Evolutionary conservation across 2,329 filamentous ascomycete species (phyloP), one percentile per base, ranked within the genome.

Genomic region (Diaporthe capsici): DNA sequence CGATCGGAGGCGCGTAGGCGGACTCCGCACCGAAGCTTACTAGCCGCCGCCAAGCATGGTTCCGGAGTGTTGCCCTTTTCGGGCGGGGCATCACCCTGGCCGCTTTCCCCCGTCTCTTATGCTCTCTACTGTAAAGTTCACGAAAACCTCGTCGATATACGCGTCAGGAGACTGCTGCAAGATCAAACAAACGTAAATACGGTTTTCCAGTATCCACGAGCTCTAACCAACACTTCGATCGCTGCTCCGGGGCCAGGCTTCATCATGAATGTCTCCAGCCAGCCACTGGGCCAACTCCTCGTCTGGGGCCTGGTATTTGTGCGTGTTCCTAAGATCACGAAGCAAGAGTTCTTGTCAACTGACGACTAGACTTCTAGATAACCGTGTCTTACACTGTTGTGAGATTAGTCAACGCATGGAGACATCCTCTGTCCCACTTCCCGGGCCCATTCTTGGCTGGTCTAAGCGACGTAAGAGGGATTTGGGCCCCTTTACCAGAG

Each of bases 341-440:
- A 31, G 10, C 17, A n/a, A 39, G 7, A 7, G 1, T 15, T 28
- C 9, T 3, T 3, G 5, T 42, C 7, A 2, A 70, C 55, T 71
- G 22, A 60, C 34, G 12, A 25, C 13, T 22, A 28, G 9, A 20
- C 13, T 12, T 60, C 4, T 37, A 71, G 51, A 4, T 34, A 2
- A 9, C 28, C 22, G 68, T 71, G n/a, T 49, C 39, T 60, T 60
- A 60, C 39, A 37, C 42, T 49, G 2, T 71, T 20, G 22, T 22
- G n/a, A 71, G 20, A 25, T n/a, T 44, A 20, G 20, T 71, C 13
- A 58, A 17, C 10, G 42, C 42, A 1, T 47, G 53, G 25, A 71
- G 28, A 20, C 68, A 71, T 49, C 68, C 68, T 12, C 13, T 71
- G 6, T 57, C 68, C 12, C 53, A 28, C 53, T 71, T 71, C n/a